Evolutionary conservation across 2,329 filamentous ascomycete species (phyloP), one percentile per base, ranked within the genome.

Genomic region (Apiospora arundinis): DNA sequence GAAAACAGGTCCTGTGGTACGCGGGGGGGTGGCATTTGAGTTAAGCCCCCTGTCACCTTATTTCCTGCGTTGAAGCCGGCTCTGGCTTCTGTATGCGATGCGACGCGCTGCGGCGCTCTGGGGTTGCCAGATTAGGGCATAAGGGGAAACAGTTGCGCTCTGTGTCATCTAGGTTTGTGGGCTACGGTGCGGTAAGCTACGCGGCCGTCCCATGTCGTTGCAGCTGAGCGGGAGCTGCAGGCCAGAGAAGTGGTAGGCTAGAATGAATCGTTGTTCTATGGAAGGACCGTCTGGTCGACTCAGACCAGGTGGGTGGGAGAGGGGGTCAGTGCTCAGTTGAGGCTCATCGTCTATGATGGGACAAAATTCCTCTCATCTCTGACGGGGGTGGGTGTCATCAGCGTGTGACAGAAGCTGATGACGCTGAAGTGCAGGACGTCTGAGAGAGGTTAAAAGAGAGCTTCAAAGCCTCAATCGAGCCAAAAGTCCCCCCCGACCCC

Each of bases 1-100:
- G 11, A 25, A 25, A 9, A 16, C 4, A 21, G 18, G 18, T n/a
- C 56, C 40, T 40, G 56, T 21, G 32, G n/a, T 28, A 6, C 9
- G 32, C 32, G 32, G 32, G 32, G 32, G 32, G 52, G 25, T 16
- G 52, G 16, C 52, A 32, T 60, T 37, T 37, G 52, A 37, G 52
- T 37, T 60, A 8, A 14, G 49, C 21, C 9, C 52, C 52, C 52
- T 60, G 52, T 37, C 9, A 25, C 28, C 52, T n/a, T 60, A 60
- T 60, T 60, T 60, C 52, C 52, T 60, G 52, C 52, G 28, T 60
- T 60, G 52, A 37, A 37, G 16, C 52, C 52, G 52, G 52, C 8
- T 32, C 5, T 18, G 16, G 14, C 25, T 60, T 21, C 18, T 60
- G 25, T 45, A 45, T 45, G 28, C 28, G 48, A 12, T 6, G 48